Conservation (phyloP, 2,329 filamentous ascomycete genomes). For the Alternaria postmessia region DNA sequence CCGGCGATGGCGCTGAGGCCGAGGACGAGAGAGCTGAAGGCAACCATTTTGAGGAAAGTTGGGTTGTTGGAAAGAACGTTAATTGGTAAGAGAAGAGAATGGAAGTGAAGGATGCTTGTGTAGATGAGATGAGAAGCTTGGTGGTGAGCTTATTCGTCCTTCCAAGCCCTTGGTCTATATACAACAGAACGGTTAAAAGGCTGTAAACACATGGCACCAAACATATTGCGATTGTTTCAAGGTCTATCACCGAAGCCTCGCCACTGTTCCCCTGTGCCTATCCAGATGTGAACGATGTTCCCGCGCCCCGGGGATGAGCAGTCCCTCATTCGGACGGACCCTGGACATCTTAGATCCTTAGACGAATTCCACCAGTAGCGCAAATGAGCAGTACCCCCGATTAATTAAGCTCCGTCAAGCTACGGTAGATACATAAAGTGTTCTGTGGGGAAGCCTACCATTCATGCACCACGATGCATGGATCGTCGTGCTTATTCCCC, state of each 20-base stretch:
- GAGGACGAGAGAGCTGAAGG: conserved; percentile 32
- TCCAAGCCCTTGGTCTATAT: conserved; percentile 11
- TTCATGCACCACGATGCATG: conserved; percentile 3
- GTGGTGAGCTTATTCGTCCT: not conserved
- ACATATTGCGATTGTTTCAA: conserved; percentile 16
- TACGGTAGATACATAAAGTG: conserved; percentile 6
- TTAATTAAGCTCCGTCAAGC: conserved; percentile 11
- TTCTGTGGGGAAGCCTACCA: conserved; percentile 14
- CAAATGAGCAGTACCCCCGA: conserved; percentile 7
- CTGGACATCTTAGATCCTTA: not conserved
- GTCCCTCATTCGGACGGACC: not conserved
- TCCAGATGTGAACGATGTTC: not conserved
- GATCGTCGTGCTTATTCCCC: conserved; percentile 13
- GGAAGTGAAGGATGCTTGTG: conserved; percentile 6
- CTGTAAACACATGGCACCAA: conserved; percentile 2
- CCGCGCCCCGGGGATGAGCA: not conserved
- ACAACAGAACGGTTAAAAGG: conserved; percentile 11
- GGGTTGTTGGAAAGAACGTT: conserved; percentile 2
- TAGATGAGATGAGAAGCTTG: conserved; percentile 7
- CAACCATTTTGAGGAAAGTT: conserved; percentile 33
- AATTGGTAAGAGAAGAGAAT: conserved; percentile 4
- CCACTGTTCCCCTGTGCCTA: not conserved
- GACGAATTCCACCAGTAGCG: not conserved
- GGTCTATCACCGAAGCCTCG: conserved; percentile 1
- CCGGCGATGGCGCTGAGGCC: conserved; percentile 30